Conservation (phyloP, 1,139 yeast genomes). For the Suhomyces taliae region DNA sequence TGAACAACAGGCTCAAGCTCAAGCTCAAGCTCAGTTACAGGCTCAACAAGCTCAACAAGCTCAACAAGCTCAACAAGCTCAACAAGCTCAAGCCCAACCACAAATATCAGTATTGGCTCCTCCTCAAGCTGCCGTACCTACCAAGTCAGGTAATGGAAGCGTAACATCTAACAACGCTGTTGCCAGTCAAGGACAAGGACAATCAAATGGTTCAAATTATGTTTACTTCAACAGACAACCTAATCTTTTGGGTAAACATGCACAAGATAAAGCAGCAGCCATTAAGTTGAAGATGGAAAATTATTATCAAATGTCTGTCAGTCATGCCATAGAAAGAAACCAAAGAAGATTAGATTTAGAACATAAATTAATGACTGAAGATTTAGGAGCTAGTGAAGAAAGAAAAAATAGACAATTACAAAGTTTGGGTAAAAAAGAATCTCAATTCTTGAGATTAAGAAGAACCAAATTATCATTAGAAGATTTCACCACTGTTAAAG, state of each 20-base stretch:
- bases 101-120: conserved; percentile 10
- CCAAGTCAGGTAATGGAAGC: conserved; percentile 4
- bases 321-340: conserved; percentile 78
- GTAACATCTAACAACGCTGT: conserved; percentile 14
- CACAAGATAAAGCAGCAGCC: conserved; percentile 76
- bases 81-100: conserved; percentile 8
- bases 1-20: conserved; percentile 13
- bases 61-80: conserved; percentile 10
- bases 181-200: conserved; percentile 11
- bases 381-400: conserved; percentile 63
- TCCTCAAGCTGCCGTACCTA: conserved; percentile 1
- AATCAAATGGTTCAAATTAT: conserved; percentile 34
- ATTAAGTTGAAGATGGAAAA: conserved; percentile 71
- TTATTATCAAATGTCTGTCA: conserved; percentile 72
- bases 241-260: conserved; percentile 59
- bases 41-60: conserved; percentile 9
- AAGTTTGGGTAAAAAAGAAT: conserved; percentile 71
- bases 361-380: conserved; percentile 63
- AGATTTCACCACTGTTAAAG: conserved; percentile 77
- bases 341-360: conserved; percentile 76
- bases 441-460: conserved; percentile 71
- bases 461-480: conserved; percentile 73
- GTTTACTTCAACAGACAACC: conserved; percentile 88
- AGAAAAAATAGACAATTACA: conserved; percentile 72
- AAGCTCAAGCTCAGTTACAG: conserved; percentile 15